phyloP scores from a whole-genome alignment of 1,284 basidiomycete genomes.

The Marasmius oreades region DNA sequence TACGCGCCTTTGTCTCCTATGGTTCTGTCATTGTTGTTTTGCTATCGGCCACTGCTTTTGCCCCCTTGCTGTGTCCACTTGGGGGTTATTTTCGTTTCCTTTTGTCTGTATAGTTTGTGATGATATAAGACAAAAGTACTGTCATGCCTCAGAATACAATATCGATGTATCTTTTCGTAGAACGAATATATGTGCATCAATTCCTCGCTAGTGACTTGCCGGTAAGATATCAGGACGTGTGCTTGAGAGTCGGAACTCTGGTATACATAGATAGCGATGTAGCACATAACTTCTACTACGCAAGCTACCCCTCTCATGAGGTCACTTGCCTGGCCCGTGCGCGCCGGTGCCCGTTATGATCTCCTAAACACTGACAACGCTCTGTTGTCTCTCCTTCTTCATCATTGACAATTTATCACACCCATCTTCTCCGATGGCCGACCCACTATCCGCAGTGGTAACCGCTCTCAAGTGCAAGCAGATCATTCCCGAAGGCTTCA shows the following conservation, averaged over 20 bases:
- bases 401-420: neutral
- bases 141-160: neutral
- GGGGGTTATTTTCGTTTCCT: constrained; percentile 11
- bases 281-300: too few relatives aligned
- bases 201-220: too few relatives aligned
- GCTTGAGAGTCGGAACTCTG: too few relatives aligned
- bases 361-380: too few relatives aligned
- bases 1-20: constrained; percentile 3
- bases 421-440: constrained; percentile 13
- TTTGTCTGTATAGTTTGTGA: neutral
- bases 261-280: too few relatives aligned
- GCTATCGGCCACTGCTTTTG: constrained; percentile 9
- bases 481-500: constrained; percentile 48
- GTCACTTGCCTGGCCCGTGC: too few relatives aligned
- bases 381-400: too few relatives aligned
- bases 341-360: too few relatives aligned
- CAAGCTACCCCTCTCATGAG: too few relatives aligned
- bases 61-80: neutral
- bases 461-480: constrained; percentile 35
- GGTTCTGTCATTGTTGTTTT: constrained; percentile 1
- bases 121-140: neutral
- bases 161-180: neutral
- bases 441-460: constrained; percentile 39
- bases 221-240: too few relatives aligned
- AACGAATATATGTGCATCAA: neutral